Conservation (phyloP, 495 filamentous ascomycete species). For the Chlorociboria aeruginascens region DNA sequence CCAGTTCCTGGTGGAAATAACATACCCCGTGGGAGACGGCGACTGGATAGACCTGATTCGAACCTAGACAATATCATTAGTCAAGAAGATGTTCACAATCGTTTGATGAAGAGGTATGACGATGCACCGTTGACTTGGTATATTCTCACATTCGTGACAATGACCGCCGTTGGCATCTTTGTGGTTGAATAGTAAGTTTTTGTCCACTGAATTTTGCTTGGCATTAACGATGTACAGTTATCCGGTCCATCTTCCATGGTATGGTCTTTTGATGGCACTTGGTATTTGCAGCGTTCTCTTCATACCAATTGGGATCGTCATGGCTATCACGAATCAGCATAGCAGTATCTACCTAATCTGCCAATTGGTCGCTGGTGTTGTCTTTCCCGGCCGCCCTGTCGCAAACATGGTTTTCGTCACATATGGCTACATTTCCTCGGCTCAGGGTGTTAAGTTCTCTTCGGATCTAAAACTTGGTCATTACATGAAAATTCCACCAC, state of each 20-base stretch:
- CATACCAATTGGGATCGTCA: constrained; percentile 73
- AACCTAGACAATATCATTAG: constrained; percentile 43
- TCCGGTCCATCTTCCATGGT: constrained; percentile 65
- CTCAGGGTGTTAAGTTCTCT: constrained; percentile 78
- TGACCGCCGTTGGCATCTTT: constrained; percentile 66
- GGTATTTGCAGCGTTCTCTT: constrained; percentile 61
- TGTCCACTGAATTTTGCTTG: background rate
- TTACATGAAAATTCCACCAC: constrained; percentile 88
- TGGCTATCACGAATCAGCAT: constrained; percentile 78
- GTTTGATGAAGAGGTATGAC: constrained; percentile 61
- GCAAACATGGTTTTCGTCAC: constrained; percentile 87
- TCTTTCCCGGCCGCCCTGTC: constrained; percentile 72
- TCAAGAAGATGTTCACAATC: constrained; percentile 65
- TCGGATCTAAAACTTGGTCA: constrained; percentile 80
- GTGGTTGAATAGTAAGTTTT: constrained; percentile 61
- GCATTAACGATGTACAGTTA: constrained; percentile 35
- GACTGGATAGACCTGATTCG: constrained; percentile 24
- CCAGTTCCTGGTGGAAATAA: constrained; percentile 3
- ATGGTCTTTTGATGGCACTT: constrained; percentile 63
- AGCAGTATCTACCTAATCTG: constrained; percentile 72
- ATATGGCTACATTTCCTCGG: constrained; percentile 70
- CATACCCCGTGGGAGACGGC: constrained; percentile 11
- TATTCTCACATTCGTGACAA: constrained; percentile 50
- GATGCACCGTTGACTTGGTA: constrained; percentile 77
- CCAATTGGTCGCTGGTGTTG: constrained; percentile 64